Evolutionary conservation across 1,139 yeast genomes (phyloP).

Genomic region (Saccharomyces hybrid): DNA sequence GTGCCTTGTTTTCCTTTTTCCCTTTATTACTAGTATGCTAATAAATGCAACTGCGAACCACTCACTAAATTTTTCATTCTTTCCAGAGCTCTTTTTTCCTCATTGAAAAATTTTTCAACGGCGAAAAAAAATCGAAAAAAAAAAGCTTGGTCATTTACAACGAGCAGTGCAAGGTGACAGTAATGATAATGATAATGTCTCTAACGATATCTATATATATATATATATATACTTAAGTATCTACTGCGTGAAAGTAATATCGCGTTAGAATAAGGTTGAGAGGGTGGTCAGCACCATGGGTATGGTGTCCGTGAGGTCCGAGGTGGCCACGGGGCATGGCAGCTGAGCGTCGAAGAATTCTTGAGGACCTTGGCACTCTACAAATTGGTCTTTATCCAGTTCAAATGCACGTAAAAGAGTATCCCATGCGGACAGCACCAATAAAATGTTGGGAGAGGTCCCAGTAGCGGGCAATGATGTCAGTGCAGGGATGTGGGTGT

Average conservation of each 20-base stretch:
- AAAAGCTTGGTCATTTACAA: background rate
- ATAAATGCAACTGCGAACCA: background rate
- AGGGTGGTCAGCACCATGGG: conserved; percentile 25
- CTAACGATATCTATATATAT: background rate
- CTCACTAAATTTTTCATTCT: background rate
- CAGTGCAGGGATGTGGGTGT: background rate
- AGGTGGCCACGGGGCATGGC: background rate
- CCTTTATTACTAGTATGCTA: background rate
- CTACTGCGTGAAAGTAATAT: background rate
- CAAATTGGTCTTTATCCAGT: conserved; percentile 36
- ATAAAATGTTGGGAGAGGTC: conserved; percentile 24
- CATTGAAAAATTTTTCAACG: conserved; percentile 1
- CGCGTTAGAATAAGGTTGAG: background rate
- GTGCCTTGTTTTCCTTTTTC: conserved; percentile 1
- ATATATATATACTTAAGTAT: background rate
- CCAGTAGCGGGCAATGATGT: background rate
- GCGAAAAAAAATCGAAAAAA: background rate
- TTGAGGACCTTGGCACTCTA: conserved; percentile 40
- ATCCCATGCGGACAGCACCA: conserved; percentile 58
- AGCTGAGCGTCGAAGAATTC: conserved; percentile 66
- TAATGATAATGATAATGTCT: background rate
- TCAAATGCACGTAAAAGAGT: conserved; percentile 49
- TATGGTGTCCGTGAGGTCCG: background rate
- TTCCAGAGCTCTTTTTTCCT: background rate
- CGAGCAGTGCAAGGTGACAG: background rate